These are phyloP conservation scores for Verbascum thapsus DNA, from an alignment of 257 asterid genomes.

Conservation along the genomic window DNA sequence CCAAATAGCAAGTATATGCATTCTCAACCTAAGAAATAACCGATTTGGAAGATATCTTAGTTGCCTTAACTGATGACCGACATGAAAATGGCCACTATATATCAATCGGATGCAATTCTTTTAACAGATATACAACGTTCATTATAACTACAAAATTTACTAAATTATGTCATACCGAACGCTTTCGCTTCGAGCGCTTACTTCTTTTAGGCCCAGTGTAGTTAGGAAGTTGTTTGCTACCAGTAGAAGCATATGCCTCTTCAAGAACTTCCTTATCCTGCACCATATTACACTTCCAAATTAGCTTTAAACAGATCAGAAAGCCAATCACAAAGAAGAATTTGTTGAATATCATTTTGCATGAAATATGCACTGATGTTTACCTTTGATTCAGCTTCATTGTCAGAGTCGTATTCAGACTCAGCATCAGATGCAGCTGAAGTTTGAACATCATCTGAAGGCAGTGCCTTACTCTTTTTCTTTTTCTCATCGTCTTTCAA, in stretches of 20 bases:
- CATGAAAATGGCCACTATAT: slow-evolving; percentile 59
- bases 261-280: slow-evolving; percentile 71
- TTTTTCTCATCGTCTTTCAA: slow-evolving; percentile 77
- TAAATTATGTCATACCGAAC: slow-evolving; percentile 63
- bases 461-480: slow-evolving; percentile 55
- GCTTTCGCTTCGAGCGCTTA: slow-evolving; percentile 86
- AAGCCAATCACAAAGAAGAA: too few species aligned
- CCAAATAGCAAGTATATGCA: slow-evolving; percentile 27
- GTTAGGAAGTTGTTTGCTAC: slow-evolving; percentile 55
- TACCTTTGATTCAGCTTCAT: slow-evolving; percentile 67
- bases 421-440: slow-evolving; percentile 57
- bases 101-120: slow-evolving; percentile 39
- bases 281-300: slow-evolving; percentile 19
- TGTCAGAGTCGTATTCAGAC: slow-evolving; percentile 53
- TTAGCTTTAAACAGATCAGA: slow-evolving; percentile 14
- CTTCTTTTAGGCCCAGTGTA: slow-evolving; percentile 72
- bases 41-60: slow-evolving; percentile 23
- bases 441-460: slow-evolving; percentile 49
- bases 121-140: slow-evolving; percentile 51
- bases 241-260: slow-evolving; percentile 73
- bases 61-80: slow-evolving; percentile 45
- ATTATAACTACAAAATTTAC: slow-evolving; percentile 43
- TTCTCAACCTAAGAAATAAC: slow-evolving; percentile 35
- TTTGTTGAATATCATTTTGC: too few species aligned
- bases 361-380: slow-evolving; percentile 25